Conservation (phyloP, 306 rosid species). For the Ochetophila trinervis region DNA sequence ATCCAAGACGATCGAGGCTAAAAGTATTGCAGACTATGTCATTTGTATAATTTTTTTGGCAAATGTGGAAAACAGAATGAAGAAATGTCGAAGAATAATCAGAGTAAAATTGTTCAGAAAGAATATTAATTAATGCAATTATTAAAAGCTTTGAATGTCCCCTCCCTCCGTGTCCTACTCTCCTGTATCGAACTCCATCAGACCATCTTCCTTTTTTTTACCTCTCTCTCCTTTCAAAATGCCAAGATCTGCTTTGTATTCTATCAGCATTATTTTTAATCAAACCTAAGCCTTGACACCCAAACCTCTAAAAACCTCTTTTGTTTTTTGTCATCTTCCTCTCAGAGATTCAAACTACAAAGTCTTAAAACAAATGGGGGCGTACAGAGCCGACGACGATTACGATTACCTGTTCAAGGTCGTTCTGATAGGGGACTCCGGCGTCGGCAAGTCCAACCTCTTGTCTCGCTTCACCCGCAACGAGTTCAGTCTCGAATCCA, state of each 20-base stretch:
- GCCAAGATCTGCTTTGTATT: not conserved
- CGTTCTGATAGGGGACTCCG: slow-evolving; percentile 84
- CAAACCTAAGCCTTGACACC: not conserved
- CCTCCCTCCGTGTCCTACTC: slow-evolving; percentile 15
- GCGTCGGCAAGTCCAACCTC: slow-evolving; percentile 79
- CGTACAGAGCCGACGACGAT: slow-evolving; percentile 75
- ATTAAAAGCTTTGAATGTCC: slow-evolving; percentile 9
- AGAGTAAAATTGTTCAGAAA: not conserved
- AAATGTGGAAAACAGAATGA: too few species aligned
- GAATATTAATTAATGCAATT: not conserved
- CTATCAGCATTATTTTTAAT: not conserved
- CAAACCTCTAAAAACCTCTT: slow-evolving; percentile 2
- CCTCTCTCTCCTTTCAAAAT: not conserved
- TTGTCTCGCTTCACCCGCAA: slow-evolving; percentile 76
- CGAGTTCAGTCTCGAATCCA: slow-evolving; percentile 75
- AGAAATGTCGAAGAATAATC: too few species aligned
- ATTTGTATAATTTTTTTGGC: too few species aligned
- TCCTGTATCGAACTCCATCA: slow-evolving; percentile 9
- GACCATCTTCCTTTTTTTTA: too few species aligned
- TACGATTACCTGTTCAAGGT: slow-evolving; percentile 79
- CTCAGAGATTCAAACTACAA: not conserved
- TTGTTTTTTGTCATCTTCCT: not conserved
- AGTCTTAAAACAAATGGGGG: slow-evolving; percentile 49
- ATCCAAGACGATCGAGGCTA: too few species aligned
- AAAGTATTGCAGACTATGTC: too few species aligned